These are phyloP conservation scores for Coemansia biformis DNA, from an alignment of 192 early-diverging fungal genomes.

Conservation along the genomic window DNA sequence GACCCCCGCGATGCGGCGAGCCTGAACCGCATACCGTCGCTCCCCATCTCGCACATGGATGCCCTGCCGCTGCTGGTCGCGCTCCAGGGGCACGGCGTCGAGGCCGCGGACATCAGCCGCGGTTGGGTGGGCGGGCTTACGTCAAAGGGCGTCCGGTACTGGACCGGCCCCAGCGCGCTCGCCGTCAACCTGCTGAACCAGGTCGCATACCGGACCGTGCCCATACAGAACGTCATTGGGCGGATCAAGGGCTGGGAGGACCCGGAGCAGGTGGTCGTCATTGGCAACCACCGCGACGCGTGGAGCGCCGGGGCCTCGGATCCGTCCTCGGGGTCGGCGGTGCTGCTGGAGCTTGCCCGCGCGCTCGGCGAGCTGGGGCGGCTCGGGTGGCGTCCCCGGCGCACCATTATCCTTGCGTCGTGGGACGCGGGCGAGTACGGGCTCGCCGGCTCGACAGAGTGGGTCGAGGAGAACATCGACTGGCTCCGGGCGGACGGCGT, in stretches of 20 bases:
- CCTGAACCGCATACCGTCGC: conserved; percentile 55
- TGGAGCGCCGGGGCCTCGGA: conserved; percentile 63
- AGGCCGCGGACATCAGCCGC: conserved; percentile 19
- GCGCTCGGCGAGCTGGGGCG: conserved; percentile 50
- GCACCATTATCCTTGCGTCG: conserved; percentile 56
- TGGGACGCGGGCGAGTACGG: conserved; percentile 70
- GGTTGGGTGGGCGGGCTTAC: conserved; percentile 54
- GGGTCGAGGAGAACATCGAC: conserved; percentile 56
- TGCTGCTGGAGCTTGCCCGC: conserved; percentile 54
- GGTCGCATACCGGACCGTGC: conserved; percentile 41
- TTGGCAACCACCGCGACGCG: conserved; percentile 64
- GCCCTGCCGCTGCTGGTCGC: conserved; percentile 55
- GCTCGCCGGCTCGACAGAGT: conserved; percentile 60
- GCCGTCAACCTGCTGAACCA: conserved; percentile 51
- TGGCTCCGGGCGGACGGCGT: conserved; percentile 50
- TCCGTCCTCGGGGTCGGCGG: conserved; percentile 57
- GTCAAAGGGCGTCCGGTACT: conserved; percentile 46
- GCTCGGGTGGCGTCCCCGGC: conserved; percentile 57
- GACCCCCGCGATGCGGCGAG: conserved; percentile 46
- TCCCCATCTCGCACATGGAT: conserved; percentile 60
- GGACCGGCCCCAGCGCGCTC: conserved; percentile 51
- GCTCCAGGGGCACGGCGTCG: conserved; percentile 43
- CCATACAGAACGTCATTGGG: conserved; percentile 61
- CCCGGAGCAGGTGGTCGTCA: conserved; percentile 48
- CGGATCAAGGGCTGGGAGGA: conserved; percentile 53